A percentile compares a stretch with the other conserved stretches of the same genome.
These are phyloP conservation scores for Actinomortierella wolfii DNA, from an alignment of 371 early-diverging fungal genomes.

Conservation along the genomic window DNA sequence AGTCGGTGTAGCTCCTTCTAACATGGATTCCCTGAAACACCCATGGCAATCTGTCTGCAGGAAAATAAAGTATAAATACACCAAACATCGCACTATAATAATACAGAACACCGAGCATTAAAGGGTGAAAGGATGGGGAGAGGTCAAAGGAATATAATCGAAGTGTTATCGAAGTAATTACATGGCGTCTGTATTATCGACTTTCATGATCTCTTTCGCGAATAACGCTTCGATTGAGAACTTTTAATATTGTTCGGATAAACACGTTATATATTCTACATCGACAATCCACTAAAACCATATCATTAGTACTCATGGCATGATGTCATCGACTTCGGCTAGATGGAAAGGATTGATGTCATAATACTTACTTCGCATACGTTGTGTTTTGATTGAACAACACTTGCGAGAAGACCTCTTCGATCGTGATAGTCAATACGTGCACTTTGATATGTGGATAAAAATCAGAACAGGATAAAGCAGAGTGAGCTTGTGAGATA, in stretches of 20 bases:
- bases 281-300: slow-evolving; percentile 15
- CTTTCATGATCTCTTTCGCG: slow-evolving; percentile 16
- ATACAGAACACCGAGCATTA: slow-evolving; percentile 12
- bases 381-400: slow-evolving; percentile 10
- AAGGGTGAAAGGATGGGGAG: neutral
- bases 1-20: slow-evolving; percentile 11
- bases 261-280: slow-evolving; percentile 14
- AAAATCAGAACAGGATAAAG: slow-evolving; percentile 9
- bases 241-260: slow-evolving; percentile 17
- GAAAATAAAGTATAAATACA: slow-evolving; percentile 12
- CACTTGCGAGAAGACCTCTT: slow-evolving; percentile 15
- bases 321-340: slow-evolving; percentile 3
- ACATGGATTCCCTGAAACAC: slow-evolving; percentile 13
- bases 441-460: slow-evolving; percentile 11
- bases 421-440: slow-evolving; percentile 11
- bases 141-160: slow-evolving; percentile 5
- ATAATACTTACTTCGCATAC: slow-evolving; percentile 12
- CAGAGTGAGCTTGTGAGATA: neutral
- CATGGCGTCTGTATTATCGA: slow-evolving; percentile 22
- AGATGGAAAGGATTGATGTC: slow-evolving; percentile 8
- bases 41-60: slow-evolving; percentile 15
- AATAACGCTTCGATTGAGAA: slow-evolving; percentile 20
- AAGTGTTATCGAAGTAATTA: slow-evolving; percentile 8
- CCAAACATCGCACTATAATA: slow-evolving; percentile 15
- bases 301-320: slow-evolving; percentile 13